Conservation (phyloP, 805 yeast species). For the Candida multigemmis region DNA sequence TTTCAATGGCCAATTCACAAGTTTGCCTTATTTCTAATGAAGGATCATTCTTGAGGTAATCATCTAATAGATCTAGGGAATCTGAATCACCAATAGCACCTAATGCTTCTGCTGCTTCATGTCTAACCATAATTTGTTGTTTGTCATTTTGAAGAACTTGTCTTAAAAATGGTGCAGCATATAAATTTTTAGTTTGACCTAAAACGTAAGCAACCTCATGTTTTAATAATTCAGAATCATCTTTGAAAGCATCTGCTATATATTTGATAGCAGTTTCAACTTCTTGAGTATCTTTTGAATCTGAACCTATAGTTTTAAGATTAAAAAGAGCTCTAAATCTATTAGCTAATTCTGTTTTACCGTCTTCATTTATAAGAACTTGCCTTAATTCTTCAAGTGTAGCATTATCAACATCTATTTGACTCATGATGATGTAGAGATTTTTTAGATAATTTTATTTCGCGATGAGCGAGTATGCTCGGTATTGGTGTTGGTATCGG, state of each 20-base stretch:
- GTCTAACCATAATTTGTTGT: slow-evolving; percentile 96
- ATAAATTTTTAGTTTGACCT: slow-evolving; percentile 85
- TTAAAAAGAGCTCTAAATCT: slow-evolving; percentile 93
- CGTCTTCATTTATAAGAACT: slow-evolving; percentile 53
- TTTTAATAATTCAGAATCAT: slow-evolving; percentile 81
- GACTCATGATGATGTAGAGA: slow-evolving; percentile 15
- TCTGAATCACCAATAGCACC: slow-evolving; percentile 88
- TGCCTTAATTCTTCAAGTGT: slow-evolving; percentile 64
- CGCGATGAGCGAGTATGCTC: slow-evolving; percentile 4
- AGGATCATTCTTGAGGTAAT: slow-evolving; percentile 67
- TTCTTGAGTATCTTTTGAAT: slow-evolving; percentile 40
- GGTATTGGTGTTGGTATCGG: too few relatives aligned
- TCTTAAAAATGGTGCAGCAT: slow-evolving; percentile 70
- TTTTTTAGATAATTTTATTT: too few relatives aligned
- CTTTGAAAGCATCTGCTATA: slow-evolving; percentile 76
- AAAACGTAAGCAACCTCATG: slow-evolving; percentile 97
- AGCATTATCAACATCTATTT: slow-evolving; percentile 31
- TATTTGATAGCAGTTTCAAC: slow-evolving; percentile 69
- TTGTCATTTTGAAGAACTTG: slow-evolving; percentile 52
- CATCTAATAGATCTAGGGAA: slow-evolving; percentile 56
- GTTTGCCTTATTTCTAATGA: slow-evolving; percentile 88
- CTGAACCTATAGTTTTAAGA: slow-evolving; percentile 78
- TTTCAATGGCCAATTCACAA: slow-evolving; percentile 92
- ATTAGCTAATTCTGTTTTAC: slow-evolving; percentile 67
- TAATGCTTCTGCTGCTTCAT: slow-evolving; percentile 98